These are phyloP conservation scores for Claviceps spartinae DNA, from an alignment of 2,329 filamentous ascomycete genomes.

Conservation along the genomic window DNA sequence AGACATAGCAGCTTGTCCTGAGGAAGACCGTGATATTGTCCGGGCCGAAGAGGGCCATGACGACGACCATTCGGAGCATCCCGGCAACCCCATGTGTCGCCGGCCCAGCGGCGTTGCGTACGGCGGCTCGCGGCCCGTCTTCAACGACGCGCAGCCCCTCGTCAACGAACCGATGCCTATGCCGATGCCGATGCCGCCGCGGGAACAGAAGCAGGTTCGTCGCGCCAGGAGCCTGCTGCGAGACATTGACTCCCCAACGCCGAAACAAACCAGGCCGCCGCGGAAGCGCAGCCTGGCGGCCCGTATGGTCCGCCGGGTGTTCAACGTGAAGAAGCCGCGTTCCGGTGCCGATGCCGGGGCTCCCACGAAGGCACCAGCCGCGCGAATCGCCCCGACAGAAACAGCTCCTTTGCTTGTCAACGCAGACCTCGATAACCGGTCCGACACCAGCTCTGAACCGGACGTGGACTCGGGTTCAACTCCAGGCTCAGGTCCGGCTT, in stretches of 20 bases:
- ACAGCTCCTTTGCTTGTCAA: slow-evolving; percentile 28
- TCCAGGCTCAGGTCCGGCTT: slow-evolving; percentile 15
- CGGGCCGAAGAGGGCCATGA: slow-evolving; percentile 17
- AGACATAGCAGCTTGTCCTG: slow-evolving; percentile 51
- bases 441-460: too few relatives aligned
- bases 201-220: slow-evolving; percentile 42
- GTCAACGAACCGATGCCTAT: slow-evolving; percentile 33
- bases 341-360: not conserved
- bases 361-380: slow-evolving; percentile 2
- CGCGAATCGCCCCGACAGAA: slow-evolving; percentile 24
- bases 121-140: slow-evolving; percentile 54
- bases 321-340: slow-evolving; percentile 42
- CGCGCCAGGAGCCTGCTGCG: slow-evolving; percentile 46
- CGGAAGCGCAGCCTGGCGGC: slow-evolving; percentile 21
- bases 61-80: slow-evolving; percentile 20
- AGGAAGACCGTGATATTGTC: slow-evolving; percentile 35
- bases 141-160: slow-evolving; percentile 44
- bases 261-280: slow-evolving; percentile 32
- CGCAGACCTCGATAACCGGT: slow-evolving; percentile 9
- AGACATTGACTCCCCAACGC: slow-evolving; percentile 52
- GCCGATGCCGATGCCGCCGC: slow-evolving; percentile 16
- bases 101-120: slow-evolving; percentile 65
- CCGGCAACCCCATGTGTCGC: slow-evolving; percentile 49
- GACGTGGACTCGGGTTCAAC: slow-evolving; percentile 8
- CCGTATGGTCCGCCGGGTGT: slow-evolving; percentile 33